A percentile compares a stretch with the other conserved stretches of the same genome.
Evolutionary conservation across 345 rosid species (phyloP).

Genomic region (Dipteronia dyeriana): DNA sequence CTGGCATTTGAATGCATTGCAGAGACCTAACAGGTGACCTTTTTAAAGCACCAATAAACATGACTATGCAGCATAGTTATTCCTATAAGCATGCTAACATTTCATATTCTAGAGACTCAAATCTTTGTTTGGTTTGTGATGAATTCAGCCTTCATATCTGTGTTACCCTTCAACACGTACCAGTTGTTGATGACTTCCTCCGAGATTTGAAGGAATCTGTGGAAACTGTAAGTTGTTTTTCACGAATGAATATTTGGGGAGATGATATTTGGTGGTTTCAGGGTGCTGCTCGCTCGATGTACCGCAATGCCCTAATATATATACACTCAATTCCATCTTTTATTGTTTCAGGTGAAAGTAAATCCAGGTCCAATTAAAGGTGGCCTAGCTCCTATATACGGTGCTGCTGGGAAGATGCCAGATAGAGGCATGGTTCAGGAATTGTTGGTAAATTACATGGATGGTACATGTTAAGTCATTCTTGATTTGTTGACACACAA

Average conservation of each 20-base stretch:
- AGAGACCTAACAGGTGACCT: conserved; percentile 85
- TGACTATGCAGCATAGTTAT: too few species aligned
- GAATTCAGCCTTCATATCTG: conserved; percentile 82
- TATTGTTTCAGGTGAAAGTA: conserved; percentile 57
- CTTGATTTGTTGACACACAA: conserved; percentile 4
- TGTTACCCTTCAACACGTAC: conserved; percentile 84
- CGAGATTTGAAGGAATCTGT: conserved; percentile 72
- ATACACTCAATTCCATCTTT: background rate
- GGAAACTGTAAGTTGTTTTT: conserved; percentile 56
- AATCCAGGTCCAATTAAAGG: conserved; percentile 88
- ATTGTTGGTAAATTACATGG: conserved; percentile 84
- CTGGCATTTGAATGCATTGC: conserved; percentile 94
- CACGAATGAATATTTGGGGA: background rate
- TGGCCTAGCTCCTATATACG: conserved; percentile 89
- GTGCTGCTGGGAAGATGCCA: conserved; percentile 90
- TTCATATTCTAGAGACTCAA: background rate
- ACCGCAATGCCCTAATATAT: background rate
- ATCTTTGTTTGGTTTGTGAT: conserved; percentile 3
- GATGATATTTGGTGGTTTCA: background rate
- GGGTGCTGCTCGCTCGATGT: background rate
- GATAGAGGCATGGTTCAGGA: conserved; percentile 86
- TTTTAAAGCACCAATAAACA: too few species aligned
- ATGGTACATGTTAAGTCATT: conserved; percentile 56
- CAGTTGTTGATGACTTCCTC: conserved; percentile 60
- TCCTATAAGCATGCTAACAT: background rate